Evolutionary conservation across 495 filamentous ascomycete genomes (phyloP), one percentile per base, ranked within the genome.

Genomic region (Lasiosphaeria ovina): DNA sequence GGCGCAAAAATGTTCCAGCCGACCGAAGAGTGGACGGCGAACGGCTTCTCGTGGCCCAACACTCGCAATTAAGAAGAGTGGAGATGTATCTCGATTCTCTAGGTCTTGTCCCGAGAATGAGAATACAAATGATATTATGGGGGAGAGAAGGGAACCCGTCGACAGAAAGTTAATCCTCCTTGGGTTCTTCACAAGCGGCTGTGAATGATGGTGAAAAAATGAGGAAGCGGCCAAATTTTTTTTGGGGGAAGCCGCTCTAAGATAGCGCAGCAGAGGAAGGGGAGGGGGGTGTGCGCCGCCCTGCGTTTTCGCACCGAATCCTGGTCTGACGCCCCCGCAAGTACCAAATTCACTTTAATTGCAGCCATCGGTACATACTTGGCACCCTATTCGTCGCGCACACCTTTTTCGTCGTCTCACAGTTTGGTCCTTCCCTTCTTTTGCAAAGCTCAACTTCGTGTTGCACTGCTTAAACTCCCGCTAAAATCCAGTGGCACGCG

Each of bases 141-240:
- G 66, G 45, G 57, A 62, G 52, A 59, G 62, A 61, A 68, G 61
- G 61, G 61, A 74, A 64, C 52, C 55, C 63, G 42, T 42, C 36
- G 36, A 53, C n/a, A 65, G 49, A 65, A 58, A 54, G 54, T 62
- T 36, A 69, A 51, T 65, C 69, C 69, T 70, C 68, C 66, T 51
- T 62, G 72, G 75, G 67, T 64, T 67, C 60, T 72, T 70, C 71
- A 72, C 65, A 66, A 52, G 57, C 60, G 62, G 61, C 61, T 69
- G 69, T 75, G 72, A 74, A 72, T 63, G 60, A 66, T 71, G 71
- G 57, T 67, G 65, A 65, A 73, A 72, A 66, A 72, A 68, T 71
- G 73, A 68, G 62, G 64, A 61, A 66, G 55, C 62, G 69, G 59
- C 62, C 60, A 69, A 69, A 71, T 62, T 66, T 70, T 71, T 74